Evolutionary conservation across 2,329 filamentous ascomycete genomes (phyloP).

Genomic region (Simplicillium aogashimaense): DNA sequence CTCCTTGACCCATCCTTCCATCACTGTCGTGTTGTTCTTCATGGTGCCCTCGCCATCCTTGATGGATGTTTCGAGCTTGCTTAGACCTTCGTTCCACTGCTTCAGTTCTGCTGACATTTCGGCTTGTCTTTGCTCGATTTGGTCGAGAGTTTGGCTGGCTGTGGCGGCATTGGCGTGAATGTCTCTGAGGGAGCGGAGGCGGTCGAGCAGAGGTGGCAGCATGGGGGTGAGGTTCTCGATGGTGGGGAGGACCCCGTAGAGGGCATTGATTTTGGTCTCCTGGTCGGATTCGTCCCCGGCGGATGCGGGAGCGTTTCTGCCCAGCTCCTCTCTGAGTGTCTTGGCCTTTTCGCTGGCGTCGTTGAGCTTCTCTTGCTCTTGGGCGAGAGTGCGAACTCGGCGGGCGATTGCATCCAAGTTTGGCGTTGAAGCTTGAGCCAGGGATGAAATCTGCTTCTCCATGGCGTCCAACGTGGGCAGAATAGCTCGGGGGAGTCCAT

Average conservation of each 20-base stretch:
- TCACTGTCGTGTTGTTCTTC: conserved; percentile 70
- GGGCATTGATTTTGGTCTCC: conserved; percentile 76
- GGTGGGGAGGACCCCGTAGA: conserved; percentile 80
- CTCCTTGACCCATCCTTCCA: conserved; percentile 82
- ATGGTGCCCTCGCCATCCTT: conserved; percentile 59
- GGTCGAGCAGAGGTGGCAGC: conserved; percentile 74
- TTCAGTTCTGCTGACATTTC: conserved; percentile 78
- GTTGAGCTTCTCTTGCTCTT: conserved; percentile 64
- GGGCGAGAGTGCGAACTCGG: conserved; percentile 57
- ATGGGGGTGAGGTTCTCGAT: conserved; percentile 81
- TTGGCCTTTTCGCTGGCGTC: conserved; percentile 55
- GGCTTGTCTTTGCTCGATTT: conserved; percentile 67
- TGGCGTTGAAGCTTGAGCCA: conserved; percentile 62
- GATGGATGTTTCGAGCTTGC: conserved; percentile 69
- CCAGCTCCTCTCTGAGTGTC: conserved; percentile 48
- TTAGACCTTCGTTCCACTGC: conserved; percentile 74
- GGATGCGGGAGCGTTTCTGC: conserved; percentile 29
- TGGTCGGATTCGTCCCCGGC: conserved; percentile 55
- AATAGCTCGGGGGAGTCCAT: conserved; percentile 55
- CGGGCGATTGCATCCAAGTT: conserved; percentile 64
- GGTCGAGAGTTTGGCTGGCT: conserved; percentile 67
- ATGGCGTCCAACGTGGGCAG: conserved; percentile 74
- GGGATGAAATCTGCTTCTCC: conserved; percentile 67
- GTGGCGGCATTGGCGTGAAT: conserved; percentile 82
- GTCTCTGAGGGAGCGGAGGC: conserved; percentile 70